These are phyloP conservation scores for Phyllachora maydis DNA, from an alignment of 2,329 filamentous ascomycete genomes.

Conservation along the genomic window DNA sequence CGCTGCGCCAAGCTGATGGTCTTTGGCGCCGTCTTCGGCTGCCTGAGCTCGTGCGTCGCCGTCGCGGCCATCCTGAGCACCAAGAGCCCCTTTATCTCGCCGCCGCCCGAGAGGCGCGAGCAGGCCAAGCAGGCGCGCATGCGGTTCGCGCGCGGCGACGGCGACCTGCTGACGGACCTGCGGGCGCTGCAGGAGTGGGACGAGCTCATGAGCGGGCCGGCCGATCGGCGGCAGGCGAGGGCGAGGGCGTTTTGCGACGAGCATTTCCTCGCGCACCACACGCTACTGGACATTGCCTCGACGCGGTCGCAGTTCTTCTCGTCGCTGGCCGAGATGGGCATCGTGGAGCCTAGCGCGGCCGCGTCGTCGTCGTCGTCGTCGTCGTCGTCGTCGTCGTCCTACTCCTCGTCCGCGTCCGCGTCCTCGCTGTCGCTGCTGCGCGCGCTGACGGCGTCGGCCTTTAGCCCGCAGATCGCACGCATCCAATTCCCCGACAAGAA, in stretches of 20 bases:
- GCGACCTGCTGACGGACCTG: conserved; percentile 76
- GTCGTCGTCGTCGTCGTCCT: too few relatives aligned
- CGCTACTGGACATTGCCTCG: conserved; percentile 70
- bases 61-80: conserved; percentile 87
- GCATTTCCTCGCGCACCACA: conserved; percentile 69
- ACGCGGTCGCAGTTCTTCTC: conserved; percentile 73
- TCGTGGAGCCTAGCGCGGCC: conserved; percentile 20
- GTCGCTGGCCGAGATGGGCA: conserved; percentile 68
- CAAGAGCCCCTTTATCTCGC: conserved; percentile 69
- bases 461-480: conserved; percentile 71
- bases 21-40: conserved; percentile 84
- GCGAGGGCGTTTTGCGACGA: conserved; percentile 62
- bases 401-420: conserved; percentile 1
- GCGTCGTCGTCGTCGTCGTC: conserved; percentile 4
- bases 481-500: conserved; percentile 94
- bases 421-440: conserved; percentile 29
- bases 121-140: conserved; percentile 58
- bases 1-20: conserved; percentile 90
- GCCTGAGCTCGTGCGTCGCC: conserved; percentile 69
- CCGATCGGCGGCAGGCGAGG: conserved; percentile 37
- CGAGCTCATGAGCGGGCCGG: conserved; percentile 37
- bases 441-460: conserved; percentile 51
- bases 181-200: conserved; percentile 71
- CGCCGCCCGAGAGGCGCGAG: conserved; percentile 64
- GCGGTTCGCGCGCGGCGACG: conserved; percentile 56